Base-by-base conservation (phyloP, 139 green algal genomes). In the Spirogloea muscicola region DNA sequence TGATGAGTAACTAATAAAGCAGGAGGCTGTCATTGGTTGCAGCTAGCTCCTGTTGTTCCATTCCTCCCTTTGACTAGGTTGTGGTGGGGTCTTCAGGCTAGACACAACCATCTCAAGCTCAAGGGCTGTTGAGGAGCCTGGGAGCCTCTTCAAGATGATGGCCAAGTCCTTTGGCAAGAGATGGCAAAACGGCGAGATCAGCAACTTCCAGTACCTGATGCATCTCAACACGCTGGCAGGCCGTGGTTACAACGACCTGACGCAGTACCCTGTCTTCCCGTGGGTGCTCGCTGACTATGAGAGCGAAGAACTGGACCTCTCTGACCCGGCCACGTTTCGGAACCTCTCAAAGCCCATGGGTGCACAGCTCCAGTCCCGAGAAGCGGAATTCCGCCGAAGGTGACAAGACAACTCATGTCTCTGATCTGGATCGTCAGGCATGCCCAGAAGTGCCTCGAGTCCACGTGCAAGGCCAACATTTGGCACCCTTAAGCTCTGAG, bases 201-300 rank as follows among this genome's bases (percentile, higher is more conserved):
- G 48, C 51, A 87, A 81, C 21, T 87, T 87, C 71, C 76, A 86
- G 40, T 87, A 87, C 67, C 58, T 87, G 34, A 86, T 86, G 84
- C 63, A 86, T 40, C 83, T 94, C 21, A 94, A 94, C 66, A 84
- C 69, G 0, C 70, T 88, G 52, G 89, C 89, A 1, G 89, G 89
- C 5, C 84, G 89, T 43, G 80, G 70, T 25, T 88, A 87, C 76
- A 89, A 92, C 65, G 88, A 92, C 65, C 67, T 91, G 10, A 88
- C 68, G 46, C 88, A 90, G 66, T 92, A 92, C 74, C 88, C 88
- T 2, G 88, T 92, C 31, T 91, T 92, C 51, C 88, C 88, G 21
- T 92, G 84, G 84, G 72, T 87, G 9, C 65, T 87, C 33, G 72
- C 58, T 3, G 84, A 88, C 57, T 88, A 87, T 52, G 44, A 34